phyloP scores from a whole-genome alignment of 2,329 filamentous ascomycete species.

The Aspergillus sp. region DNA sequence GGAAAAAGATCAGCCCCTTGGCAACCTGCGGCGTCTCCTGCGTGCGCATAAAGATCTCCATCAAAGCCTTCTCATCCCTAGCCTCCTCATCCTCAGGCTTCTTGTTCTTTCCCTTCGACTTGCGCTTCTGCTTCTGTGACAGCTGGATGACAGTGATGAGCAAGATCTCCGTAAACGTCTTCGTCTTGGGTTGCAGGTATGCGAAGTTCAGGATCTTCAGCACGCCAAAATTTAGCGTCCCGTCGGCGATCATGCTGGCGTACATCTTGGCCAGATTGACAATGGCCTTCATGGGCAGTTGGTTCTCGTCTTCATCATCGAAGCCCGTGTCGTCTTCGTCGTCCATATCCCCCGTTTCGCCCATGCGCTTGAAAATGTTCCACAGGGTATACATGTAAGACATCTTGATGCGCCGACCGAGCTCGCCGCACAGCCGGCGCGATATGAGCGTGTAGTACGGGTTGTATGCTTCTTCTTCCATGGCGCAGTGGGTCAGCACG shows the following conservation, averaged over 20 bases:
- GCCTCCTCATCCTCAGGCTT: constrained; percentile 24
- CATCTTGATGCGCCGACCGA: constrained; percentile 71
- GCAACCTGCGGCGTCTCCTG: constrained; percentile 66
- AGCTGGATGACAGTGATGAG: constrained; percentile 72
- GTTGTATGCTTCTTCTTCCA: constrained; percentile 81
- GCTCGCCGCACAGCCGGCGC: constrained; percentile 64
- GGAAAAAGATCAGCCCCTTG: constrained; percentile 73
- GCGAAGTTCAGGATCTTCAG: constrained; percentile 70
- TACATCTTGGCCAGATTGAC: constrained; percentile 69
- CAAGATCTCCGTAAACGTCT: constrained; percentile 75
- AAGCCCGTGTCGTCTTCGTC: constrained; percentile 61
- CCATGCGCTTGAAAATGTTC: constrained; percentile 79
- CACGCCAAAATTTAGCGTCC: constrained; percentile 55
- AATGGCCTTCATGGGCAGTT: constrained; percentile 55
- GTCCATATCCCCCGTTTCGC: constrained; percentile 63
- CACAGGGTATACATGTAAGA: constrained; percentile 85
- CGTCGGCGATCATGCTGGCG: constrained; percentile 59
- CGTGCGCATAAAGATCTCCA: constrained; percentile 64
- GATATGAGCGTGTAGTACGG: constrained; percentile 90
- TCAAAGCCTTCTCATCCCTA: constrained; percentile 56
- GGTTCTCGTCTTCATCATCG: constrained; percentile 54
- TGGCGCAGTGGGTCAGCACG: constrained; percentile 82
- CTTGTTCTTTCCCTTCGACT: constrained; percentile 18
- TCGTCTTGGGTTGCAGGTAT: constrained; percentile 72
- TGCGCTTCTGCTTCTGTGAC: constrained; percentile 51